A percentile compares a stretch with the other conserved stretches of the same genome.
Conservation (phyloP, 2,329 filamentous ascomycete species). For the Sclerotinia nivalis region DNA sequence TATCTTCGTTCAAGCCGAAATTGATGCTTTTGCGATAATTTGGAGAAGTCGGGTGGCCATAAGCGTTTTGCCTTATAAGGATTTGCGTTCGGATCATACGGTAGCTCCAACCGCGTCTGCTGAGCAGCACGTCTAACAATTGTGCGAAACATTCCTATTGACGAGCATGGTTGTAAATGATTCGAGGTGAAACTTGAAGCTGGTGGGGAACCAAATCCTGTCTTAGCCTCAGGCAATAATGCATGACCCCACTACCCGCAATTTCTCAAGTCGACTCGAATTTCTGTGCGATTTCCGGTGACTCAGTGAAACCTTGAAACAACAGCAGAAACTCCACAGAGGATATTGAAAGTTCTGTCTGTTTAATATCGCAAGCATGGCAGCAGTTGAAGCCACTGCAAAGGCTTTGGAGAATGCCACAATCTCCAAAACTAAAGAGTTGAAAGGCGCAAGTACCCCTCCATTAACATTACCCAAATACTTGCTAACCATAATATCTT, state of each 20-base stretch:
- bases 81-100: slow-evolving; percentile 48
- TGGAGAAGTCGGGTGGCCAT: slow-evolving; percentile 77
- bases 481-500: slow-evolving; percentile 29
- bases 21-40: slow-evolving; percentile 70
- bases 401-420: slow-evolving; percentile 54
- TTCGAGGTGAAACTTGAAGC: not conserved
- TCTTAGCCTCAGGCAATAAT: slow-evolving; percentile 26
- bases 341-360: slow-evolving; percentile 11
- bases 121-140: slow-evolving; percentile 47
- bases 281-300: slow-evolving; percentile 25
- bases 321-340: slow-evolving; percentile 16
- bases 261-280: slow-evolving; percentile 23
- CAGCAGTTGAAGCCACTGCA: slow-evolving; percentile 41
- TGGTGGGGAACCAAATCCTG: not conserved
- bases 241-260: slow-evolving; percentile 27
- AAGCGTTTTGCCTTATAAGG: slow-evolving; percentile 67
- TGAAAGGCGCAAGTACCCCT: slow-evolving; percentile 54
- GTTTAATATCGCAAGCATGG: slow-evolving; percentile 45
- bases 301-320: slow-evolving; percentile 26
- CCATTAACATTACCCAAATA: slow-evolving; percentile 28
- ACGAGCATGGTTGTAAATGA: slow-evolving; percentile 28
- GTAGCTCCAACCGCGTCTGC: slow-evolving; percentile 40
- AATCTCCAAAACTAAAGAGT: slow-evolving; percentile 61
- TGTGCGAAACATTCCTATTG: slow-evolving; percentile 49
- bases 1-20: slow-evolving; percentile 78